Base-by-base conservation (phyloP, 2,329 filamentous ascomycete genomes). In the Stylonectria norvegica region DNA sequence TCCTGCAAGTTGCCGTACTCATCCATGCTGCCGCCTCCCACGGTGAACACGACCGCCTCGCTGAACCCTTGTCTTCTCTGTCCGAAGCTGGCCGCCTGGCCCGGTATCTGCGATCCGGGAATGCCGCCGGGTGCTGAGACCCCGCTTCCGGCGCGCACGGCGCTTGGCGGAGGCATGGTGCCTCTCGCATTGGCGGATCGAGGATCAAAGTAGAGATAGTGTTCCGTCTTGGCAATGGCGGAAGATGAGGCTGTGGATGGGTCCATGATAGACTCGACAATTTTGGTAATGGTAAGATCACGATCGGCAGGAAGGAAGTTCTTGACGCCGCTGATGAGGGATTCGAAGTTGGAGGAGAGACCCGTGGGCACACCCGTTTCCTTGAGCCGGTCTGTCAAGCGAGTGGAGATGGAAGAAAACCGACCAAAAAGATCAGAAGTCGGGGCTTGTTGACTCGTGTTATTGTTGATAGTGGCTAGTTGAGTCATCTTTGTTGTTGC, bases 401-500 rank as follows among this genome's bases (percentile, higher is more conserved):
- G 86, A 30, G 86, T 91, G 9, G 89, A 93, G 48, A 98, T 86
- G 30, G 86, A 89, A 20, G 86, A 93, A 70, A 98, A 95, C 34
- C 90, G 89, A 15, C 89, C 85, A 70, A 98, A 96, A 12, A 98
- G 76, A 56, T 95, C 88, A 5, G 79, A 83, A 4, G 86, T 81
- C 14, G 50, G 65, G 64, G 62, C 61, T 50, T 80, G 79, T 53
- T 83, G 76, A 14, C 78, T 72, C 45, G 85, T 74, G 11, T 86
- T 83, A 20, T 83, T 84, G 48, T 91, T 93, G 47, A 90, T 83
- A 2, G 90, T 94, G 4, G 90, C 88, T 64, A 98, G 86, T 79
- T 97, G 95, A 11, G 91, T 97, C 89, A 97, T 96, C 49, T 93
- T 89, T 5, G 91, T 97, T 36, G 95, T 89, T 51, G 94, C 88